A percentile compares a stretch with the other conserved stretches of the same genome.
phyloP scores from a whole-genome alignment of 208 protist species.

The Leishmania aethiopica region DNA sequence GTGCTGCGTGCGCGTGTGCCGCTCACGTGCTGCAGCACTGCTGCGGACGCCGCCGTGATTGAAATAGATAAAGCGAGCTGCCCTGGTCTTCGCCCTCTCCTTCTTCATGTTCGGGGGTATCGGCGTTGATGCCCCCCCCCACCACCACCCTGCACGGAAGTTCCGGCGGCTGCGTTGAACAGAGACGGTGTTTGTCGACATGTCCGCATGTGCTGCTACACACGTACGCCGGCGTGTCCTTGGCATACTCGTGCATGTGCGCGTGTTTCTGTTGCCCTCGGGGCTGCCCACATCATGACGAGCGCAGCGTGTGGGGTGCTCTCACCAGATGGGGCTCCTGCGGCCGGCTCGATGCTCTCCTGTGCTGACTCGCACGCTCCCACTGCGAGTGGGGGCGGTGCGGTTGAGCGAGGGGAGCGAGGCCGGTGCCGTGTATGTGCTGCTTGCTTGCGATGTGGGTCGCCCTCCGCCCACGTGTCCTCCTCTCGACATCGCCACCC shows the following conservation, averaged over 20 bases:
- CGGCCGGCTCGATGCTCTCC: not conserved
- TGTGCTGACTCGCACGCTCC: not conserved
- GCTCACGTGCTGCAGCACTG: not conserved
- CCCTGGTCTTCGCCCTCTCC: not conserved
- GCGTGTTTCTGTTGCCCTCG: not conserved
- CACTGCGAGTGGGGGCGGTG: not conserved
- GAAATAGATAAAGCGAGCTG: not conserved
- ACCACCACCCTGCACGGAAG: not conserved
- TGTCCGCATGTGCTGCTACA: not conserved
- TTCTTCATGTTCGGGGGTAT: not conserved
- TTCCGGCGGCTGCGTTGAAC: not conserved
- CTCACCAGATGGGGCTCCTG: not conserved
- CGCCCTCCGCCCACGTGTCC: not conserved
- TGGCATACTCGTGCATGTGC: not conserved
- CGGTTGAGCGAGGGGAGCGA: no score
- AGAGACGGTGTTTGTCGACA: not conserved
- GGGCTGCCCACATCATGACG: not conserved
- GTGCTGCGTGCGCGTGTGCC: not conserved
- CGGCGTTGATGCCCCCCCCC: not conserved
- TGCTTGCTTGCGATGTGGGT: not conserved
- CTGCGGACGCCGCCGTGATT: not conserved
- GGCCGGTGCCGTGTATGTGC: not conserved
- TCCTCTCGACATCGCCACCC: not conserved
- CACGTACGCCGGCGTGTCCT: not conserved
- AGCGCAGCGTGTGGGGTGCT: not conserved